phyloP scores from a whole-genome alignment of 2,329 filamentous ascomycete genomes.

The Alternaria infectoria region DNA sequence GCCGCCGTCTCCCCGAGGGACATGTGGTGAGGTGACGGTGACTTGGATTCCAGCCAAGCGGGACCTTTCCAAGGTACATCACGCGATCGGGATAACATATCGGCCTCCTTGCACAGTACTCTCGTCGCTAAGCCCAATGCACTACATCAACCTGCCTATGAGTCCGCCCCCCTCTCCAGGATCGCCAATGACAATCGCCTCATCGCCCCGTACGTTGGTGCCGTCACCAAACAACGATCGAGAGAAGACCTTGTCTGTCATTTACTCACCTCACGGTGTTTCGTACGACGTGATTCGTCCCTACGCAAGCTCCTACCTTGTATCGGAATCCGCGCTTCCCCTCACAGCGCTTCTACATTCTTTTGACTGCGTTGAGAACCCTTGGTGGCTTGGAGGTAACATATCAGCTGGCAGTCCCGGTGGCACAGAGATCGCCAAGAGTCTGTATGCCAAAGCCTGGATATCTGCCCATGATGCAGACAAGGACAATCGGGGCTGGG shows the following conservation, averaged over 20 bases:
- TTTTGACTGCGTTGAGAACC: constrained; percentile 65
- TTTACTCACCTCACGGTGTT: constrained; percentile 71
- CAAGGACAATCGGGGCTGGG: constrained; percentile 62
- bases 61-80: constrained; percentile 67
- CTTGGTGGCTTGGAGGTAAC: constrained; percentile 68
- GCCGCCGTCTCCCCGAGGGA: constrained; percentile 58
- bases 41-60: constrained; percentile 67
- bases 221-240: constrained; percentile 43
- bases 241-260: constrained; percentile 61
- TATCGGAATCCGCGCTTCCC: constrained; percentile 63
- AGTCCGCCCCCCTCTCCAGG: constrained; percentile 45
- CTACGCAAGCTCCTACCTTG: constrained; percentile 65
- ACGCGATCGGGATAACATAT: constrained; percentile 75
- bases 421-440: constrained; percentile 63
- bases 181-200: constrained; percentile 41
- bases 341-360: constrained; percentile 70
- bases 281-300: constrained; percentile 60
- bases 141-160: constrained; percentile 47
- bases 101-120: constrained; percentile 59
- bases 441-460: constrained; percentile 63
- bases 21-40: constrained; percentile 73
- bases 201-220: constrained; percentile 41
- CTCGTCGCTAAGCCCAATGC: constrained; percentile 37
- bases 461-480: constrained; percentile 67
- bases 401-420: constrained; percentile 63